Evolutionary conservation across 169 alveolate species (phyloP).

Genomic region (Theileria sp.): DNA sequence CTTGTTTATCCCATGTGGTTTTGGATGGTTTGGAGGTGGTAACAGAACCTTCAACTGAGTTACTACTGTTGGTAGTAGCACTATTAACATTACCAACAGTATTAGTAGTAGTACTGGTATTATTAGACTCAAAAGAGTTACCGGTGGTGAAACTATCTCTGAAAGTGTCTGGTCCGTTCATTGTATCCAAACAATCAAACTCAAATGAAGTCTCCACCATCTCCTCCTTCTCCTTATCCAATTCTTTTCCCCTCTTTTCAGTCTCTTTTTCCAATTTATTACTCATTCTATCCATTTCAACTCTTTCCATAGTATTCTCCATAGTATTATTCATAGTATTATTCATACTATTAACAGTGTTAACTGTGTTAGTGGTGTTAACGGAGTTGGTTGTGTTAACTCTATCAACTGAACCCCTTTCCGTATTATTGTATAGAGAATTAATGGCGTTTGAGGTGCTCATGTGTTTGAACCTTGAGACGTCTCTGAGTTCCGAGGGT

Average conservation of each 20-base stretch:
- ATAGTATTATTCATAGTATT: too few species aligned
- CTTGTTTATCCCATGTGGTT: too few species aligned
- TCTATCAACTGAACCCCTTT: not conserved
- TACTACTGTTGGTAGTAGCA: too few species aligned
- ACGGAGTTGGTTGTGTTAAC: too few species aligned
- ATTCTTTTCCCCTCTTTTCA: not conserved
- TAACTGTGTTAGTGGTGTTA: too few species aligned
- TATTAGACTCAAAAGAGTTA: not conserved
- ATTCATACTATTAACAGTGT: too few species aligned
- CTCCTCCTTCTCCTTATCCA: not conserved
- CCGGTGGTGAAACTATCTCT: not conserved
- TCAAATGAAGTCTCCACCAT: not conserved
- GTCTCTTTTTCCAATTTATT: too few species aligned
- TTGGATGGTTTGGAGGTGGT: too few species aligned
- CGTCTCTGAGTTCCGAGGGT: slow-evolving; percentile 57
- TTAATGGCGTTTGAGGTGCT: too few species aligned
- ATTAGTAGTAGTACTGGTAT: not conserved
- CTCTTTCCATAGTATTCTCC: too few species aligned
- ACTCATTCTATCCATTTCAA: not conserved
- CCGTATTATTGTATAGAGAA: not conserved
- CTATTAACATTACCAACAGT: not conserved
- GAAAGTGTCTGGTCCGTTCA: not conserved
- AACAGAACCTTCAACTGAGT: too few species aligned
- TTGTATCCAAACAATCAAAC: not conserved
- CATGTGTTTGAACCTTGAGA: slow-evolving; percentile 10